Percentiles rank a stretch among this genome's conserved stretches.
Evolutionary conservation across 2,329 filamentous ascomycete species (phyloP).

Genomic region (Pestalotiopsis fici): DNA sequence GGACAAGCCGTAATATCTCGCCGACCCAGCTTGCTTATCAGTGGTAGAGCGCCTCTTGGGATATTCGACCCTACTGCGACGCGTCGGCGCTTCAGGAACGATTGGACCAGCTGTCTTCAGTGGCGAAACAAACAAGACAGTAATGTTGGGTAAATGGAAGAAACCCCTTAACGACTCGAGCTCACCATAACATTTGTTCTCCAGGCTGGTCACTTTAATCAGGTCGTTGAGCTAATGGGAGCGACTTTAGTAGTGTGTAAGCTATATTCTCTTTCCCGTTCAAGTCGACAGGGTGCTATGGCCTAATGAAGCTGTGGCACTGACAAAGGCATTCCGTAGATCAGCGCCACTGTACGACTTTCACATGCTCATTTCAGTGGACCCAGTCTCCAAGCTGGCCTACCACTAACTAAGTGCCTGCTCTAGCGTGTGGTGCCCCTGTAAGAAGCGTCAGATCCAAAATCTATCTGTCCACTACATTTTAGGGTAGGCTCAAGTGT

Average conservation of each 20-base stretch:
- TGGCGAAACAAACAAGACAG: not conserved
- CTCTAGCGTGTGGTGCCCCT: not conserved
- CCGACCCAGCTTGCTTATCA: not conserved
- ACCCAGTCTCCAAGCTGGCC: not conserved
- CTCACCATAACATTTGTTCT: no score
- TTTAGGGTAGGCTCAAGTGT: not conserved
- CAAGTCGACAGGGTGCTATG: not conserved
- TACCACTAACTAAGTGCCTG: not conserved
- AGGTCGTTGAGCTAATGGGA: not conserved
- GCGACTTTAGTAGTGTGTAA: not conserved
- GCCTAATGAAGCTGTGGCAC: not conserved
- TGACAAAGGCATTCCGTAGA: not conserved
- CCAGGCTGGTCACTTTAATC: no score
- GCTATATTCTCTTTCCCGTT: not conserved
- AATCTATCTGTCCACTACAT: not conserved
- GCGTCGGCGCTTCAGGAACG: not conserved
- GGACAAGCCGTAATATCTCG: not conserved
- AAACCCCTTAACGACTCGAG: not conserved
- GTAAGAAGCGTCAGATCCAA: not conserved
- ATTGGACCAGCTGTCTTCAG: not conserved
- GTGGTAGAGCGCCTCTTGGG: not conserved
- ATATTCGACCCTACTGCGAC: not conserved
- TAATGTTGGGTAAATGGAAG: not conserved
- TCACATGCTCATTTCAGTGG: not conserved
- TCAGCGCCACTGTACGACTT: not conserved